These are phyloP conservation scores for Lipomyces oligophaga DNA, from an alignment of 805 yeast genomes.

Conservation along the genomic window DNA sequence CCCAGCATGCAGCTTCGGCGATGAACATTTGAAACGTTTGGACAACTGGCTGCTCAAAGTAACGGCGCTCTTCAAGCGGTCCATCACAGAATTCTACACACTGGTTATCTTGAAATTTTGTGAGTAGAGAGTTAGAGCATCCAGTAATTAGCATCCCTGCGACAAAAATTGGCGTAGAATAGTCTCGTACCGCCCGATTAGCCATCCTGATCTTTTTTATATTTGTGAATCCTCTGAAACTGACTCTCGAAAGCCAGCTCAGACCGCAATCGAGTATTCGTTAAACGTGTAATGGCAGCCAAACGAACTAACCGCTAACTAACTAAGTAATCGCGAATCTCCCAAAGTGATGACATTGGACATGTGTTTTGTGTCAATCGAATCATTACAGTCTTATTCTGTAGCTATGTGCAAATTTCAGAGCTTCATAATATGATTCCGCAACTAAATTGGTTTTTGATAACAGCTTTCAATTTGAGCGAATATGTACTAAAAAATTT, in stretches of 20 bases:
- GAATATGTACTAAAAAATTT: too few species aligned
- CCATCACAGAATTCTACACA: conserved; percentile 56
- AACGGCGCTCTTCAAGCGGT: conserved; percentile 44
- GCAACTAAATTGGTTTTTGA: too few species aligned
- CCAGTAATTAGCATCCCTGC: conserved; percentile 65
- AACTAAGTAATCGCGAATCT: too few species aligned
- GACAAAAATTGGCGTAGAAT: conserved; percentile 32
- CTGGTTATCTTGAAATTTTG: conserved; percentile 71
- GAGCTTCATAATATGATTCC: too few species aligned
- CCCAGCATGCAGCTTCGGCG: conserved; percentile 57
- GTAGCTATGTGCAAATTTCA: too few species aligned
- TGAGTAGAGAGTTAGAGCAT: conserved; percentile 65
- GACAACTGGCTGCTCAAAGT: conserved; percentile 72
- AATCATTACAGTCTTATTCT: too few species aligned
- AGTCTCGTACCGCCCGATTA: not conserved
- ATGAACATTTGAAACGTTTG: conserved; percentile 80
- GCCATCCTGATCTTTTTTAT: not conserved
- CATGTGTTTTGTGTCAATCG: too few species aligned
- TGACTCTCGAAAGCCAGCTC: not conserved
- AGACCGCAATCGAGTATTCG: too few species aligned
- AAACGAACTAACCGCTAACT: too few species aligned
- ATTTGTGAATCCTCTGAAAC: not conserved
- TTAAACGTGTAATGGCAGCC: too few species aligned
- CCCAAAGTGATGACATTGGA: too few species aligned
- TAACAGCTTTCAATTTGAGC: too few species aligned